Conservation (phyloP, 2,329 filamentous ascomycete genomes). For the Ophiostoma ips region DNA sequence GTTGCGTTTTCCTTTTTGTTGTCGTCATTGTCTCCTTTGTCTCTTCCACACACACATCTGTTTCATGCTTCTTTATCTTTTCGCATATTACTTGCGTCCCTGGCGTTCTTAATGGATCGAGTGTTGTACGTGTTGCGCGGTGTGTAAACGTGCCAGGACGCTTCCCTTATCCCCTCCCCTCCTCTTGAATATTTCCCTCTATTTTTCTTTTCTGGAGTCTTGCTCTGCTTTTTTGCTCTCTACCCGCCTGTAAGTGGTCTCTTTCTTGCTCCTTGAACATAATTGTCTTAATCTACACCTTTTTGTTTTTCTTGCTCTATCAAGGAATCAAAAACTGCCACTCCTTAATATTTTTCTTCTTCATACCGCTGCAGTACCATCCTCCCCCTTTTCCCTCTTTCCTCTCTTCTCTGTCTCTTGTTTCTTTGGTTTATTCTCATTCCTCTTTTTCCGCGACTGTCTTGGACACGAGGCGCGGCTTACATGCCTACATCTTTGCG, state of each 20-base stretch:
- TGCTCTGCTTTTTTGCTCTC: not conserved
- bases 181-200: too few species aligned
- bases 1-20: slow-evolving; percentile 10
- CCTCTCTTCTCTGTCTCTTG: not conserved
- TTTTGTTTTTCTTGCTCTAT: not conserved
- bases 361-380: too few species aligned
- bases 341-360: too few species aligned
- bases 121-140: slow-evolving; percentile 6
- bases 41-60: not conserved
- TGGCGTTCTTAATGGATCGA: slow-evolving; percentile 7
- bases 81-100: not conserved
- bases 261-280: not conserved
- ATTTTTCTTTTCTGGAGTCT: too few species aligned
- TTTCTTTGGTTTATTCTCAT: not conserved
- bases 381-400: too few species aligned
- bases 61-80: not conserved
- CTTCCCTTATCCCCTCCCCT: not conserved
- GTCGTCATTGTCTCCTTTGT: not conserved
- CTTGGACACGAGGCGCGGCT: too few species aligned
- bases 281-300: not conserved
- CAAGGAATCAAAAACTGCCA: not conserved
- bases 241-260: too few species aligned
- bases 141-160: too few species aligned
- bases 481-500: too few species aligned
- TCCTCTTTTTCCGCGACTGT: not conserved